These are phyloP conservation scores for Eustoma russellianum DNA, from an alignment of 257 asterid genomes.

Conservation along the genomic window DNA sequence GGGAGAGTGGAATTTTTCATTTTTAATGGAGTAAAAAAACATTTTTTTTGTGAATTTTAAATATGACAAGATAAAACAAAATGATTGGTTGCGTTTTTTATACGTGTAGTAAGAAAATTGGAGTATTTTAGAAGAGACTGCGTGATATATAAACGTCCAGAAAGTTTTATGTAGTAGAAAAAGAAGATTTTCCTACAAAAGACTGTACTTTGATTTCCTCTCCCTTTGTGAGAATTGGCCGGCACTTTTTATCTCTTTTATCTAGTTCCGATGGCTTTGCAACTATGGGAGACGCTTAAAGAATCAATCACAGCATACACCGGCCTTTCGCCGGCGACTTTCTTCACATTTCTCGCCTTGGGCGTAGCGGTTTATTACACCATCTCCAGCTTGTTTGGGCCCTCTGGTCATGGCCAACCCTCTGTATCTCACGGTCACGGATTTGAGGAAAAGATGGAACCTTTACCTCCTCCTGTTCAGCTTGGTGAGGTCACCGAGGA, in stretches of 20 bases:
- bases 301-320: constrained; percentile 78
- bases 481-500: constrained; percentile 71
- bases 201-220: constrained; percentile 1
- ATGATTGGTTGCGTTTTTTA: too few species aligned
- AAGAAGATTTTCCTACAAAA: too few species aligned
- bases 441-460: constrained; percentile 60
- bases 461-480: constrained; percentile 92
- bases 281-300: constrained; percentile 65
- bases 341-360: constrained; percentile 69
- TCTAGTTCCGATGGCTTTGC: constrained; percentile 38
- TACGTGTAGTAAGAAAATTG: too few species aligned
- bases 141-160: too few species aligned
- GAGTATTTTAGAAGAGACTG: too few species aligned
- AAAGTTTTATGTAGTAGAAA: background rate
- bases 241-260: constrained; percentile 3
- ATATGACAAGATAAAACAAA: too few species aligned
- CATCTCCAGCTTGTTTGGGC: constrained; percentile 47
- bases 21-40: too few species aligned
- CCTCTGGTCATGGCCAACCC: constrained; percentile 41
- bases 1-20: too few species aligned
- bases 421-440: constrained; percentile 29
- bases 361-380: constrained; percentile 65
- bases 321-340: constrained; percentile 80
- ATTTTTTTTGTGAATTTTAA: too few species aligned
- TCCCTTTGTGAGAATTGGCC: background rate